Evolutionary conservation across 2,329 filamentous ascomycete species (phyloP).

Genomic region (Cladosporium sp.): DNA sequence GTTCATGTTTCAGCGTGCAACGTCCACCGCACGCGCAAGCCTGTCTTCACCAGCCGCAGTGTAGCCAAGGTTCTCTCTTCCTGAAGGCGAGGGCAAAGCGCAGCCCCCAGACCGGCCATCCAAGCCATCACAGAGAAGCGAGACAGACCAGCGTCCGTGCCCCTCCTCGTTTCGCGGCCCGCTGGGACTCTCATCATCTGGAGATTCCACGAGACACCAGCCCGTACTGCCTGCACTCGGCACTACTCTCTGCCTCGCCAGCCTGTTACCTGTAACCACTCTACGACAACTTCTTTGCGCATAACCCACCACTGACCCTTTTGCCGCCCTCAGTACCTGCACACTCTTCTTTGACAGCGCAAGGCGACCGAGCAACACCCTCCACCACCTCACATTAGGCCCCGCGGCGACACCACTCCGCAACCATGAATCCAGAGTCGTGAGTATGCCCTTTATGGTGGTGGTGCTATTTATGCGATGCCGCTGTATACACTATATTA

Average conservation of each 20-base stretch:
- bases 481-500: constrained; percentile 27
- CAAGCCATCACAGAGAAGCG: background rate
- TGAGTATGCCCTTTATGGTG: constrained; percentile 54
- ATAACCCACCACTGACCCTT: background rate
- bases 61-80: constrained; percentile 7
- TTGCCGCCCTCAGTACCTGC: background rate
- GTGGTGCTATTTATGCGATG: constrained; percentile 15
- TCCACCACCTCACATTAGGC: constrained; percentile 3
- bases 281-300: background rate
- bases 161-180: constrained; percentile 19
- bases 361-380: constrained; percentile 3
- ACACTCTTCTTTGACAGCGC: background rate
- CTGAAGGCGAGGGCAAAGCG: constrained; percentile 15
- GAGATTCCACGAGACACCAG: constrained; percentile 21
- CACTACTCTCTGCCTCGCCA: background rate
- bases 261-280: constrained; percentile 10
- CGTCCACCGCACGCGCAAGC: constrained; percentile 3
- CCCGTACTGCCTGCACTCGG: constrained; percentile 9
- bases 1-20: constrained; percentile 10
- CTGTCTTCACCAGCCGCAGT: constrained; percentile 12
- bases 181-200: constrained; percentile 27
- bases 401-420: constrained; percentile 15
- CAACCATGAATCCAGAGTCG: constrained; percentile 85
- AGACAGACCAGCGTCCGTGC: constrained; percentile 10
- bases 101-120: background rate